Conservation (phyloP, 352 stramenopile species). For the Pythium dissotocum region DNA sequence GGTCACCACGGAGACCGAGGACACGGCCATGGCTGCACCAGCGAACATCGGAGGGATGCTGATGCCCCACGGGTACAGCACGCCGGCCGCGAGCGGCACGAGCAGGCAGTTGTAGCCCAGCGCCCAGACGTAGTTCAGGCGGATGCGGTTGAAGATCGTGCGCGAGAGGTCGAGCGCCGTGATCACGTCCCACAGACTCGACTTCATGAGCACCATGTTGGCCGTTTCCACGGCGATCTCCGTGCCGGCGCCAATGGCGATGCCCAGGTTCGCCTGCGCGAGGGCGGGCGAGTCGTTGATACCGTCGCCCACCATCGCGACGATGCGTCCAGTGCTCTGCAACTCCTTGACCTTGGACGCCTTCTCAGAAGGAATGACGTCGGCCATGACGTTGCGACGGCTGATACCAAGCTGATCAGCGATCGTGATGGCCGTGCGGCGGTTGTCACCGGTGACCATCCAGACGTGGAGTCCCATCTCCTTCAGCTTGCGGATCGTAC, state of each 20-base stretch:
- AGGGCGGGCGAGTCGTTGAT: conserved; percentile 99
- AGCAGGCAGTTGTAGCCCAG: conserved; percentile 98
- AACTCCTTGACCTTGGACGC: conserved; percentile 91
- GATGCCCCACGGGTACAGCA: conserved; percentile 95
- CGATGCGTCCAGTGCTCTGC: conserved; percentile 82
- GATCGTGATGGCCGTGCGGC: conserved; percentile 93
- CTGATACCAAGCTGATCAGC: conserved; percentile 93
- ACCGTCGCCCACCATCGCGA: conserved; percentile 97
- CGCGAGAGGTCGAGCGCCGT: conserved; percentile 95
- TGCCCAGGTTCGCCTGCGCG: conserved; percentile 96
- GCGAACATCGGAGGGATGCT: conserved; percentile 96
- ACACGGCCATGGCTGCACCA: conserved; percentile 96
- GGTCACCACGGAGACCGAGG: conserved; percentile 95
- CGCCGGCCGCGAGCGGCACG: conserved; percentile 96
- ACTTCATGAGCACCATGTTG: conserved; percentile 93
- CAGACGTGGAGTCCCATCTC: conserved; percentile 93
- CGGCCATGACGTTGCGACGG: conserved; percentile 92
- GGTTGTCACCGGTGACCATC: conserved; percentile 99
- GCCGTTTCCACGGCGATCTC: conserved; percentile 98
- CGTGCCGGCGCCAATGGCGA: conserved; percentile 94
- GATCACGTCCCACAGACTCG: conserved; percentile 93
- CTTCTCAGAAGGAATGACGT: conserved; percentile 96
- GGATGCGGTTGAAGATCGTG: conserved; percentile 96
- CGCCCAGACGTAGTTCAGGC: conserved; percentile 97
- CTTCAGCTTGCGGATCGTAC: conserved; percentile 90